phyloP scores from a whole-genome alignment of 202 grass and related monocot genomes.

The Elaeis oleifera region DNA sequence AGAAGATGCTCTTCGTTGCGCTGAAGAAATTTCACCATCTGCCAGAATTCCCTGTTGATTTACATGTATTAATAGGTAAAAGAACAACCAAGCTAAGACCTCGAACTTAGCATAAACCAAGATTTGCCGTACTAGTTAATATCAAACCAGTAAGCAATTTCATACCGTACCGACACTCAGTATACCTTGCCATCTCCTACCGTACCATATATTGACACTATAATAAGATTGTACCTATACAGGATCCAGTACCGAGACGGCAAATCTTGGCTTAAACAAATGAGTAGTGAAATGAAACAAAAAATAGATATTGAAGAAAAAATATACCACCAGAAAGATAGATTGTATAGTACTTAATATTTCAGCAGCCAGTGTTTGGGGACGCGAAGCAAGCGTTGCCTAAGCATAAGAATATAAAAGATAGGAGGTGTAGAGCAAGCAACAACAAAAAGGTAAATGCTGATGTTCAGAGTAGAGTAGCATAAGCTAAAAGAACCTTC shows the following conservation, averaged over 20 bases:
- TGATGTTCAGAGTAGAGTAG: slow-evolving; percentile 5
- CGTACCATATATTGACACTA: too few species aligned
- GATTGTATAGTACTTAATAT: slow-evolving; percentile 63
- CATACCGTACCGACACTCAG: too few species aligned
- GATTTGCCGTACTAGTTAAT: too few species aligned
- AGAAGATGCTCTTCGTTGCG: slow-evolving; percentile 67
- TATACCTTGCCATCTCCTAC: too few species aligned
- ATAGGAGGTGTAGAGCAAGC: slow-evolving; percentile 15
- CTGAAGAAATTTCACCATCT: slow-evolving; percentile 54
- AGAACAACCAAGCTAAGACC: slow-evolving; percentile 7
- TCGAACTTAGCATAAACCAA: too few species aligned
- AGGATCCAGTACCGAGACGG: too few species aligned
- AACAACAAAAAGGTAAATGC: slow-evolving; percentile 7
- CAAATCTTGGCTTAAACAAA: too few species aligned
- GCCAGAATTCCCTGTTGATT: slow-evolving; percentile 56
- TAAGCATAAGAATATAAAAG: slow-evolving; percentile 26
- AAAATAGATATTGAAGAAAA: too few species aligned
- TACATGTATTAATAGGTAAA: slow-evolving; percentile 20
- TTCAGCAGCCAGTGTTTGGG: slow-evolving; percentile 56
- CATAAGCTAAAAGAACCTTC: slow-evolving; percentile 52
- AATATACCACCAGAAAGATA: slow-evolving; percentile 62
- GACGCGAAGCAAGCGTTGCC: slow-evolving; percentile 51
- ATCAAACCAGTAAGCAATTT: too few species aligned
- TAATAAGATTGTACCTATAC: too few species aligned
- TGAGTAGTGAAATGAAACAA: too few species aligned